phyloP scores from a whole-genome alignment of 2,329 filamentous ascomycete species.

The Paraconiothyrium sp. region DNA sequence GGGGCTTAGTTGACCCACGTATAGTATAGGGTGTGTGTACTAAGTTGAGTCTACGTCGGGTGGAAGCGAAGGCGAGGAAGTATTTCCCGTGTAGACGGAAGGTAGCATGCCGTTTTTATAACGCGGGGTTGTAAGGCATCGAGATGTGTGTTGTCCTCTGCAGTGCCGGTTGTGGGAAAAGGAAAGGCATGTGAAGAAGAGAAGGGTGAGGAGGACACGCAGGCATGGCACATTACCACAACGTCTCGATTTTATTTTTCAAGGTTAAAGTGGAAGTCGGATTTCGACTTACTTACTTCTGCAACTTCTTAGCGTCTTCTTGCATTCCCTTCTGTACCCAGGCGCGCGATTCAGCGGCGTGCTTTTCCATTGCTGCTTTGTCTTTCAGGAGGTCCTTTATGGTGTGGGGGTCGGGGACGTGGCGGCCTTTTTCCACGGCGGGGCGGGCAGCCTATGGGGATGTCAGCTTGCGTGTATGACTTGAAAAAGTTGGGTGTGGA shows the following conservation, averaged over 20 bases:
- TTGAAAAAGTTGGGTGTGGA: background rate
- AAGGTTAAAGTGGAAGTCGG: no score
- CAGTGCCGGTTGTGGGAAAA: no score
- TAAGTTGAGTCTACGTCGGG: background rate
- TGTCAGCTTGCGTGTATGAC: background rate
- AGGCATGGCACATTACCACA: background rate
- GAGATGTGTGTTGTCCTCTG: no score
- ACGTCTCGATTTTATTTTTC: background rate
- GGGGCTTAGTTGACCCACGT: constrained; percentile 3
- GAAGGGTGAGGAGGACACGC: background rate
- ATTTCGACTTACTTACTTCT: constrained; percentile 31
- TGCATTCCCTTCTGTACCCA: constrained; percentile 79
- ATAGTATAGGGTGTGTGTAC: background rate
- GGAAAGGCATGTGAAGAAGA: no score
- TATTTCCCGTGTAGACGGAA: no score
- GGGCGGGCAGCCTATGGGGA: constrained; percentile 63
- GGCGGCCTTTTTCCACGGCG: constrained; percentile 76
- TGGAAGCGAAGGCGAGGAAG: background rate
- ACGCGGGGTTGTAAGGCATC: no score
- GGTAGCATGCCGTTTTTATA: no score
- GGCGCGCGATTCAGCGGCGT: constrained; percentile 59
- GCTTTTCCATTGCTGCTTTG: constrained; percentile 66
- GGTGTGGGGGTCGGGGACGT: constrained; percentile 73
- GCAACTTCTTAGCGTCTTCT: constrained; percentile 58
- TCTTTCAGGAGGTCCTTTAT: constrained; percentile 68